Evolutionary conservation across 441 rosid species (phyloP), one percentile per base, ranked within the genome.

Genomic region (Lepidium campestre): DNA sequence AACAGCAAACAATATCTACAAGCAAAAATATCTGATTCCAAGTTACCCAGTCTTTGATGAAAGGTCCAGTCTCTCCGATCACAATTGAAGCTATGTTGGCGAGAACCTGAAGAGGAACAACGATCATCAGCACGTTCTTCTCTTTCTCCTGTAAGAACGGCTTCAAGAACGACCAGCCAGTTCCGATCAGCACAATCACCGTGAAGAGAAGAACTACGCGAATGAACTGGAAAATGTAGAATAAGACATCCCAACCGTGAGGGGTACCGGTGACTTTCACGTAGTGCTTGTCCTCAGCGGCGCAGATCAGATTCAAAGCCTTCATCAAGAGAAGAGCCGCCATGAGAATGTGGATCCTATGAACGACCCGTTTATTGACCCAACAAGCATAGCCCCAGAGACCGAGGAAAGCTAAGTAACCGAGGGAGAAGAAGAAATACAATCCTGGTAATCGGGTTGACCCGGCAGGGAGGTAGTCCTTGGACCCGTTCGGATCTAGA

Each of bases 1-100:
- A 93, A 41, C 99, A 93, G 44, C 99, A 93, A 59, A 91, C 80
- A 2, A 93, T 89, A 77, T 93, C 94, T 2, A 89, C 90, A 77
- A 93, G 72, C 77, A 93, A 77, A 77, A 93, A 89, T 64, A 93
- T 77, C 78, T 87, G 97, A 76, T 93, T 91, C 92, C 92, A 93
- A 2, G 99, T 89, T 4, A 83, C 86, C 97, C 96, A 94, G 10
- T 94, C 96, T 77, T 79, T 86, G 37, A 86, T 84, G 56, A 93
- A 93, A 2, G 96, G 96, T 5, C 99, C 96, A 1, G 99, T 93
- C 72, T 93, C 97, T 8, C 96, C 99, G 36, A 87, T 93, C 69
- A 93, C 97, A 12, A 77, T 71, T 0, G 93, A 91, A 12, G 99
- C 99, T 35, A 93, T 59, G 67, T 93, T 93, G 35, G 99, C 96